These are phyloP conservation scores for Pneumocystis jirovecii DNA, from an alignment of 1,139 yeast genomes.

Conservation along the genomic window DNA sequence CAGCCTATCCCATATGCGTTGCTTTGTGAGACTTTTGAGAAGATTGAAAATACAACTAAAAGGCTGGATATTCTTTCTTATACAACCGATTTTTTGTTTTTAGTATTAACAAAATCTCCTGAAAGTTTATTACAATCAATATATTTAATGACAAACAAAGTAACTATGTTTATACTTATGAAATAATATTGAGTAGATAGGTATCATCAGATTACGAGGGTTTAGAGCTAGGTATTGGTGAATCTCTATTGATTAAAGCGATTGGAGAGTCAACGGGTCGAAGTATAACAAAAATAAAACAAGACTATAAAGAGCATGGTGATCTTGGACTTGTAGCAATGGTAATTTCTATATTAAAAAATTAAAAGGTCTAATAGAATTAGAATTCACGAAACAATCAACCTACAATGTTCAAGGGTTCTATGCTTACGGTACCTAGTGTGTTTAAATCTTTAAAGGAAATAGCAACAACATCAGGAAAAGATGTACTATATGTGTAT, in stretches of 20 bases:
- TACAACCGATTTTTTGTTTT: slow-evolving; percentile 54
- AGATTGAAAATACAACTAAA: slow-evolving; percentile 63
- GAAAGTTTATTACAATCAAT: slow-evolving; percentile 53
- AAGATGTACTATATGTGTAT: slow-evolving; percentile 15
- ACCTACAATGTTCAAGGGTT: slow-evolving; percentile 86
- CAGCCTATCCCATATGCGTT: slow-evolving; percentile 42
- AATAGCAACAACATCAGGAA: slow-evolving; percentile 72
- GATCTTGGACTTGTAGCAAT: slow-evolving; percentile 79
- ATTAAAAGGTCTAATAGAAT: not conserved
- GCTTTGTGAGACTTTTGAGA: slow-evolving; percentile 54
- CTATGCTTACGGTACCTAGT: slow-evolving; percentile 52
- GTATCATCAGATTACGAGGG: not conserved
- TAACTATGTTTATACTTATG: not conserved
- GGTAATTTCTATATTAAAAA: not conserved
- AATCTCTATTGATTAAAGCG: slow-evolving; percentile 71
- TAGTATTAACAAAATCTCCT: slow-evolving; percentile 45
- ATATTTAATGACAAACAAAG: slow-evolving; percentile 31
- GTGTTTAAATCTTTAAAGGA: slow-evolving; percentile 63
- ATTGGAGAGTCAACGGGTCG: slow-evolving; percentile 84
- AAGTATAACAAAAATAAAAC: slow-evolving; percentile 49
- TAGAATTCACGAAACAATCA: slow-evolving; percentile 69
- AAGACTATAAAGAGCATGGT: slow-evolving; percentile 65
- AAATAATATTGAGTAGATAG: slow-evolving; percentile 32
- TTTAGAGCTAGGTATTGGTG: slow-evolving; percentile 47
- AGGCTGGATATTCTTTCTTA: slow-evolving; percentile 64